Base-by-base conservation (phyloP, 2,329 filamentous ascomycete genomes). In the Aureobasidium sp. region DNA sequence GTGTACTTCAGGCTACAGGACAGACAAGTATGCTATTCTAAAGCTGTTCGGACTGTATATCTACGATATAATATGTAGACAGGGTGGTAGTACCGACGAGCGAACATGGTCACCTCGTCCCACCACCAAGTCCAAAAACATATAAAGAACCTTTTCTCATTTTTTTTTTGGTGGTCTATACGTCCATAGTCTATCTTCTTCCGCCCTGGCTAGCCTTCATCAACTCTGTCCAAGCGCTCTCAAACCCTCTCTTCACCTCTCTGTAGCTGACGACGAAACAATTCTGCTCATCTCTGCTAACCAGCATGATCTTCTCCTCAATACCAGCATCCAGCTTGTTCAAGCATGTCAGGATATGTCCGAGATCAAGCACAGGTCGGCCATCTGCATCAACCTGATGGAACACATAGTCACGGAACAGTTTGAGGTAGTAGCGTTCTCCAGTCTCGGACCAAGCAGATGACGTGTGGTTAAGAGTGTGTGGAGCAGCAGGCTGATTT, bases 321-420 rank as follows among this genome's bases (percentile, higher is more conserved):
- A 84, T 85, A 0, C 92, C 94, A 0, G 91, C 90, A 75, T 99
- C 94, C 59, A 99, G 79, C 73, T 96, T 97, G 77, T 95, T 97
- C 67, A 99, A 76, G 70, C 88, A 93, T 29, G 82, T 84, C 49
- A 99, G 74, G 66, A 97, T 90, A 76, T 97, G 92, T 3, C 89
- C 93, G 62, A 97, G 79, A 71, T 97, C 90, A 5, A 96, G 80
- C 1, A 92, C 87, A 0, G 94, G 89, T 59, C 89, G 88, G 15
- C 91, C 91, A 62, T 90, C 85, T 33, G 84, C 82, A 72, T 97
- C 91, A 14, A 97, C 91, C 70, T 96, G 92, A 73, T 99, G 94
- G 76, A 97, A 99, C 44, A 97, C 90, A 69, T 95, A 97, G 75
- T 99, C 94, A 54, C 94, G 85, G 79, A 97, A 97, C 9, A 99